Base-by-base conservation (phyloP, 2,329 filamentous ascomycete species). In the Cordyceps javanica region DNA sequence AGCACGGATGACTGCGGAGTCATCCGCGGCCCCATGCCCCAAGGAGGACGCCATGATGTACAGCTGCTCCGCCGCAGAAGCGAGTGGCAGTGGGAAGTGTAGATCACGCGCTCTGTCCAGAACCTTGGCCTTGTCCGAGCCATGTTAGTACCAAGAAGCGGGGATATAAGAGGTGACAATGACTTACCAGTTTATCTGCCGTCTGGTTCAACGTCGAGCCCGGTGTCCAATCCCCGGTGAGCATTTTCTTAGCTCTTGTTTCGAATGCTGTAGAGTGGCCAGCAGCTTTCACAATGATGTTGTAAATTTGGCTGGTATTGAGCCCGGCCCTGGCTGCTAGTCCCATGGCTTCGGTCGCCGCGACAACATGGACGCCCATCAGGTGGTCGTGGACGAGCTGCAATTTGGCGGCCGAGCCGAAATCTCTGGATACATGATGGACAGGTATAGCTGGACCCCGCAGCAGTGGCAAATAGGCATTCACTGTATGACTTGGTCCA, bases 351-450 rank as follows among this genome's bases (percentile, higher is more conserved):
- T 82, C 80, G 30, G 75, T 75, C 1, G 76, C 74, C 7, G 76
- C 75, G 0, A 76, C 72, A 52, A 81, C 77, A 59, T 82, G 79
- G 30, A 81, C 77, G 2, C 75, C 79, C 0, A 76, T 75, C 34
- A 82, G 67, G 3, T 81, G 75, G 64, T 81, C 77, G 64, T 80
- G 77, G 23, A 79, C 72, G 70, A 81, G 79, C 62, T 81, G 81
- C 63, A 81, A 75, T 57, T 81, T 52, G 23, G n/a, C n/a, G 21
- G 55, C 55, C 16, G 39, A 21, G 26, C 30, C 14, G 34, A 46
- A 46, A 4, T 23, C 23, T 1, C 26, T 23, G 5, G 55, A n/a
- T 7, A 58, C 39, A 46, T 30, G 30, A 38, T 52, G 28, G 5
- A 51, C 28, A 13, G 38, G 36, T 28, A 52, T 19, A 6, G 48